Evolutionary conservation across 2,329 filamentous ascomycete species (phyloP).

Genomic region (Colletotrichum noveboracense): DNA sequence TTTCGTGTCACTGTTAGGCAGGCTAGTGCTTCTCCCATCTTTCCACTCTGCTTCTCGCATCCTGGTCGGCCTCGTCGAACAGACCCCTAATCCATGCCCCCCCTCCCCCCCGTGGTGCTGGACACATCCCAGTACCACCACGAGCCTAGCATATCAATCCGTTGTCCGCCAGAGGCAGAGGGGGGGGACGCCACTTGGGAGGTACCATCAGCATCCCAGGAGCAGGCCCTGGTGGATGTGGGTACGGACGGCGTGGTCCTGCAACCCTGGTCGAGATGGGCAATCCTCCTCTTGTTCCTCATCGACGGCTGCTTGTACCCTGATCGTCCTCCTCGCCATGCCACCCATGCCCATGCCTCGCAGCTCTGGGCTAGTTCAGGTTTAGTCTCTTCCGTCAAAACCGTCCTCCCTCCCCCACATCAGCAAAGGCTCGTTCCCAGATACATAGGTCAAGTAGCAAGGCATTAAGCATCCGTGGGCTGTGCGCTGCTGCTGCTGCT

Average conservation of each 20-base stretch:
- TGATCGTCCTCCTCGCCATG: slow-evolving; percentile 34
- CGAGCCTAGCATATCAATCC: slow-evolving; percentile 23
- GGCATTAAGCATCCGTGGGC: slow-evolving; percentile 32
- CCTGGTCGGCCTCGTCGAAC: slow-evolving; percentile 6
- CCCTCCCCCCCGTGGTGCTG: neutral
- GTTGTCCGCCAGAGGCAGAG: slow-evolving; percentile 13
- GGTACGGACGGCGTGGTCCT: slow-evolving; percentile 21
- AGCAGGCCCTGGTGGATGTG: slow-evolving; percentile 17
- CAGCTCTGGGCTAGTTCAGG: slow-evolving; percentile 42
- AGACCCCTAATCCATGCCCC: slow-evolving; percentile 37
- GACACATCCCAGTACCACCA: slow-evolving; percentile 15
- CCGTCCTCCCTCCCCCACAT: slow-evolving; percentile 34
- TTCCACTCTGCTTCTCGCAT: slow-evolving; percentile 31
- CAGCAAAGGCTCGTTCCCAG: slow-evolving; percentile 33
- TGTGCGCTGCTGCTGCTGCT: slow-evolving; percentile 13
- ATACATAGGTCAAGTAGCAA: slow-evolving; percentile 31
- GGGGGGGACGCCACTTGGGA: slow-evolving; percentile 19
- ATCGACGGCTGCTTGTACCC: slow-evolving; percentile 22
- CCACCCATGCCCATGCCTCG: slow-evolving; percentile 41
- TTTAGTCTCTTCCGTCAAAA: slow-evolving; percentile 41
- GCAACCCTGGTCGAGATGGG: slow-evolving; percentile 15
- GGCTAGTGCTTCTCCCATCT: slow-evolving; percentile 31
- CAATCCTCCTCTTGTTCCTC: slow-evolving; percentile 20
- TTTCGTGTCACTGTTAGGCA: slow-evolving; percentile 29
- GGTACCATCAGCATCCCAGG: slow-evolving; percentile 23